Evolutionary conservation across 768 basidiomycete species (phyloP).

Genomic region (Suillus variegatus): DNA sequence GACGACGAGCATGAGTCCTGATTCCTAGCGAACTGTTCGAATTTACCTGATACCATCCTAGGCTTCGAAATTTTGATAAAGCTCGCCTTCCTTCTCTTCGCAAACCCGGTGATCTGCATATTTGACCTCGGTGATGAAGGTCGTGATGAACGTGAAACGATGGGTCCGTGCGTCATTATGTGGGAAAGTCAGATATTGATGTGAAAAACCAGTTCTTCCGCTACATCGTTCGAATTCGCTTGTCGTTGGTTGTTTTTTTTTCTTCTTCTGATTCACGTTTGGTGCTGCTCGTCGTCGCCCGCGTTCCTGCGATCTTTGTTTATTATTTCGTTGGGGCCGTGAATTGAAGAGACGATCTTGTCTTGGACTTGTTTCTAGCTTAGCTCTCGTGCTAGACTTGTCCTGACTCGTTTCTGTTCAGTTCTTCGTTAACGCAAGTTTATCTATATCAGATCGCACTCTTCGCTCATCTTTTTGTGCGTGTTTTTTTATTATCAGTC

Average conservation of each 20-base stretch:
- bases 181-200: constrained; percentile 7
- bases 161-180: constrained; percentile 7
- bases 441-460: constrained; percentile 8
- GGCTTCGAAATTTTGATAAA: neutral
- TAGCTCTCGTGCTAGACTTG: constrained; percentile 4
- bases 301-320: constrained; percentile 7
- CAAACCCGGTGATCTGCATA: neutral
- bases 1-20: neutral
- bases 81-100: neutral
- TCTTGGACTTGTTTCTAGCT: constrained; percentile 4
- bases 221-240: neutral
- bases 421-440: constrained; percentile 7
- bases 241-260: constrained; percentile 7
- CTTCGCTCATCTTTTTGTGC: constrained; percentile 8
- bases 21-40: neutral
- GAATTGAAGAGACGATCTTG: constrained; percentile 6
- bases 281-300: constrained; percentile 2
- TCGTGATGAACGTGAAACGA: neutral
- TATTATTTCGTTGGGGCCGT: constrained; percentile 7
- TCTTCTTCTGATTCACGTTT: constrained; percentile 8
- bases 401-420: constrained; percentile 3
- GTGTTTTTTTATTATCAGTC: constrained; percentile 7
- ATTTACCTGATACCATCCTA: neutral
- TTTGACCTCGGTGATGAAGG: neutral
- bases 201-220: neutral